Evolutionary conservation across 2,329 filamentous ascomycete species (phyloP).

Genomic region (Phialophora expanda): DNA sequence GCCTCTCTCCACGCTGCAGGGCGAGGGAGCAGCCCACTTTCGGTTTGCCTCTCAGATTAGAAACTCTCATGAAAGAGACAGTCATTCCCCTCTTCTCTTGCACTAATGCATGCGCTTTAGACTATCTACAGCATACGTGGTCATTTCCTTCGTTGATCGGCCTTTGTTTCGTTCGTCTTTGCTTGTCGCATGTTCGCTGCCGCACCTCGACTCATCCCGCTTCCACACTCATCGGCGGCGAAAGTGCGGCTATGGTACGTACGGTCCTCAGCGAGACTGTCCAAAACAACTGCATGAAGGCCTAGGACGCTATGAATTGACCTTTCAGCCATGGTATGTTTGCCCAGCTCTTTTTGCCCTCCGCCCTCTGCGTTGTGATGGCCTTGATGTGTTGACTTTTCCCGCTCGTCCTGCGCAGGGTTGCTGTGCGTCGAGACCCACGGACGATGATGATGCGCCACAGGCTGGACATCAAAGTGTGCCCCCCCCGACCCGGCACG

Average conservation of each 20-base stretch:
- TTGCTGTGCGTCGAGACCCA: slow-evolving; percentile 39
- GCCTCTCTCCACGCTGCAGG: slow-evolving; percentile 1
- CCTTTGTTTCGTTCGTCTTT: not conserved
- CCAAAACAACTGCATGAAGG: not conserved
- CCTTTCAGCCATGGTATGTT: slow-evolving; percentile 29
- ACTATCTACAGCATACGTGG: not conserved
- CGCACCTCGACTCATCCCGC: not conserved
- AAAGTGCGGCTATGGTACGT: not conserved
- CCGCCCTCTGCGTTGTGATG: too few relatives aligned
- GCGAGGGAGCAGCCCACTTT: not conserved
- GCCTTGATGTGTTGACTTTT: slow-evolving; percentile 14
- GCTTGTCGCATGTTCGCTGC: slow-evolving; percentile 3
- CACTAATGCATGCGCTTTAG: not conserved
- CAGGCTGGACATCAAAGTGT: slow-evolving; percentile 18
- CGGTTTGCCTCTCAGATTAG: slow-evolving; percentile 9
- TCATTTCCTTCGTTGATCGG: not conserved
- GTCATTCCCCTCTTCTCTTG: slow-evolving; percentile 1
- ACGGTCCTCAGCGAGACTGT: not conserved
- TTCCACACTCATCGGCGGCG: not conserved
- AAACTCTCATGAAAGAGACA: not conserved
- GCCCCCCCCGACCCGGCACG: slow-evolving; percentile 29
- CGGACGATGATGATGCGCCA: slow-evolving; percentile 21
- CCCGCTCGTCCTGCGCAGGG: slow-evolving; percentile 26
- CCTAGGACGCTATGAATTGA: slow-evolving; percentile 19
- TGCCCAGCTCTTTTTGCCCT: not conserved